A percentile compares a stretch with the other conserved stretches of the same genome.
Conservation (phyloP, 1,284 basidiomycete species). For the Pisolithus thermaeus region DNA sequence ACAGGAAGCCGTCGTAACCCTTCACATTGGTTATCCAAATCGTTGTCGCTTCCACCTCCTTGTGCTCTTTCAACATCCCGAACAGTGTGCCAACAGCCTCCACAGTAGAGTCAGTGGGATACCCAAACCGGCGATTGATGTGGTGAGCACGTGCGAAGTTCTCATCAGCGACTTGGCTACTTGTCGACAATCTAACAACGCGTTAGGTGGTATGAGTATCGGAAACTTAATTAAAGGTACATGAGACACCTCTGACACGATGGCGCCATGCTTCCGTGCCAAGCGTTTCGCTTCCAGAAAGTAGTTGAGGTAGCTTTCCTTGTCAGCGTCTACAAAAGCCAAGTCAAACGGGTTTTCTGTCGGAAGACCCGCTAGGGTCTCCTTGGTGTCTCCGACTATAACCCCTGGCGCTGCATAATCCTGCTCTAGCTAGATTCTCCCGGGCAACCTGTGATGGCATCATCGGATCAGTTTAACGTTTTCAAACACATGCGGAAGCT, state of each 20-base stretch:
- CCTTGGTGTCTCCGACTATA: slow-evolving; percentile 44
- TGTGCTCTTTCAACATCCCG: slow-evolving; percentile 43
- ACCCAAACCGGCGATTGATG: no score
- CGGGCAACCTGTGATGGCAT: slow-evolving; percentile 39
- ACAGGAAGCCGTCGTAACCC: slow-evolving; percentile 58
- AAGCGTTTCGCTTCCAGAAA: slow-evolving; percentile 53
- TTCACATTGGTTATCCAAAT: slow-evolving; percentile 58
- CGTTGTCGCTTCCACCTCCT: slow-evolving; percentile 54
- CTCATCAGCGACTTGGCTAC: slow-evolving; percentile 23
- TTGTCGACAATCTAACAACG: not conserved
- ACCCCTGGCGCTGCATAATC: slow-evolving; percentile 43
- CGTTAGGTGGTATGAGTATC: no score
- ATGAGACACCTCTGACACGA: slow-evolving; percentile 40
- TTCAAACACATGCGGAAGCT: not conserved
- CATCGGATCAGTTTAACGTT: not conserved
- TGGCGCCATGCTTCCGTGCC: slow-evolving; percentile 48
- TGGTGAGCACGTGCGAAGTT: slow-evolving; percentile 21
- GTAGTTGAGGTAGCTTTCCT: slow-evolving; percentile 42
- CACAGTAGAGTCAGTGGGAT: slow-evolving; percentile 27
- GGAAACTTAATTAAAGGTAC: not conserved
- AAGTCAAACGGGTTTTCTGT: slow-evolving; percentile 48
- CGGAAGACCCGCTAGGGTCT: slow-evolving; percentile 38
- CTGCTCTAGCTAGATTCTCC: slow-evolving; percentile 45
- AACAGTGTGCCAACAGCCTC: slow-evolving; percentile 49
- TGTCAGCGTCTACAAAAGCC: slow-evolving; percentile 62